Evolutionary conservation across 345 rosid genomes (phyloP).

Genomic region (Fremontodendron californicum): DNA sequence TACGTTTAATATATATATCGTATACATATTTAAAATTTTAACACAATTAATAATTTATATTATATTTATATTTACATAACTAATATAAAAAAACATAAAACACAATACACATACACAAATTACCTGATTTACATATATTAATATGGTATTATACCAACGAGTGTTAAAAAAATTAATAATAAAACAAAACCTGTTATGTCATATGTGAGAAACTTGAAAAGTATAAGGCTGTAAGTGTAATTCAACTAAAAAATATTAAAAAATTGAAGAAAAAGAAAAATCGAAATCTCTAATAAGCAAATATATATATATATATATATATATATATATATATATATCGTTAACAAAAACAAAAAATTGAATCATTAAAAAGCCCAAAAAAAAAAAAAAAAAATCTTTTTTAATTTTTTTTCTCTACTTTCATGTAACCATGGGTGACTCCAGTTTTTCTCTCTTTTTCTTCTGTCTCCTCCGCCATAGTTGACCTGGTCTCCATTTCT

Average conservation of each 20-base stretch:
- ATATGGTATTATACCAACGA: too few species aligned
- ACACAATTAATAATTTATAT: too few species aligned
- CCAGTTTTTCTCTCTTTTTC: not conserved
- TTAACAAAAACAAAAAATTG: slow-evolving; percentile 8
- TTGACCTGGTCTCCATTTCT: slow-evolving; percentile 21
- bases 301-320: too few species aligned
- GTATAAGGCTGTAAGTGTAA: not conserved
- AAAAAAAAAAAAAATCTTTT: not conserved
- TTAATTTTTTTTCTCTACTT: not conserved
- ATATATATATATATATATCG: too few species aligned
- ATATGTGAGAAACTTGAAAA: not conserved
- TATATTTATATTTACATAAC: too few species aligned
- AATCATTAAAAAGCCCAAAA: slow-evolving; percentile 2
- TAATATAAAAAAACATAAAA: too few species aligned
- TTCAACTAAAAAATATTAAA: not conserved
- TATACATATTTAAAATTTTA: too few species aligned
- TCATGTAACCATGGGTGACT: slow-evolving; percentile 17
- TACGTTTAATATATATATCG: too few species aligned
- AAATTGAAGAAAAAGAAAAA: not conserved
- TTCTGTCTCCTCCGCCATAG: slow-evolving; percentile 1
- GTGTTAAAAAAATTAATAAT: too few species aligned
- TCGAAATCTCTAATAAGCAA: not conserved
- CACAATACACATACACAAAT: too few species aligned
- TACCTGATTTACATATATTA: too few species aligned
- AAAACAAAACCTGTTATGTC: too few species aligned